Evolutionary conservation across 2,329 filamentous ascomycete genomes (phyloP).

Genomic region (Mollisiaceae sp.): DNA sequence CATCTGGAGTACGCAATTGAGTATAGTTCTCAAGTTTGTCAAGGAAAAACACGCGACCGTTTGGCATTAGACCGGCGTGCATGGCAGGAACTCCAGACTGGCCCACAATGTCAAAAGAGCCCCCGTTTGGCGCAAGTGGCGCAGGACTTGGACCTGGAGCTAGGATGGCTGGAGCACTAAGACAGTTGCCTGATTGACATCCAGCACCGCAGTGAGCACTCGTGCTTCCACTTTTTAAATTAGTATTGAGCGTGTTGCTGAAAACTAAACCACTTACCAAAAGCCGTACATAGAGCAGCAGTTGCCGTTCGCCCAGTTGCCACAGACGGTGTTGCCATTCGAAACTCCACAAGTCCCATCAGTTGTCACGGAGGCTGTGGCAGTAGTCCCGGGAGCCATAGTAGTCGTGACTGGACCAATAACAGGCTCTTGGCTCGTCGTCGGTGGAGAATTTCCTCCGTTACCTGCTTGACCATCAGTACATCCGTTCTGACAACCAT

Average conservation of each 20-base stretch:
- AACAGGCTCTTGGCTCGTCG: constrained; percentile 30
- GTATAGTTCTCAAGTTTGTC: constrained; percentile 70
- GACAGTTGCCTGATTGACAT: constrained; percentile 60
- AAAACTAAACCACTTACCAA: constrained; percentile 43
- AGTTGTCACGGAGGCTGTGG: constrained; percentile 47
- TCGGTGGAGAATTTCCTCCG: neutral
- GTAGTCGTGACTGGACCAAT: constrained; percentile 35
- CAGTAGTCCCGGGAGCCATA: constrained; percentile 34
- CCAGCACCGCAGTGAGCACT: constrained; percentile 60
- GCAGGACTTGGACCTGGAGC: constrained; percentile 46
- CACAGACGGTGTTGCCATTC: constrained; percentile 56
- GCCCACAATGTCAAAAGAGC: constrained; percentile 55
- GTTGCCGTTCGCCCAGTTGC: constrained; percentile 55
- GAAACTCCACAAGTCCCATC: constrained; percentile 59
- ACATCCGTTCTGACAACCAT: constrained; percentile 43
- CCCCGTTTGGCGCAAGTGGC: constrained; percentile 50
- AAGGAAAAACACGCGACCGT: constrained; percentile 63
- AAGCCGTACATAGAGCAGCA: constrained; percentile 65
- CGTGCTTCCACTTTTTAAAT: constrained; percentile 43
- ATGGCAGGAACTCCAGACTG: constrained; percentile 66
- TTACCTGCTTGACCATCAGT: constrained; percentile 20
- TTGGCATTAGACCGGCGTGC: constrained; percentile 64
- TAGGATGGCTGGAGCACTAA: constrained; percentile 45
- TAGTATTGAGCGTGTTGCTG: constrained; percentile 14
- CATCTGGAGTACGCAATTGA: constrained; percentile 57